phyloP scores from a whole-genome alignment of 148 eudicot genomes.

The Camellia lanceoleosa region DNA sequence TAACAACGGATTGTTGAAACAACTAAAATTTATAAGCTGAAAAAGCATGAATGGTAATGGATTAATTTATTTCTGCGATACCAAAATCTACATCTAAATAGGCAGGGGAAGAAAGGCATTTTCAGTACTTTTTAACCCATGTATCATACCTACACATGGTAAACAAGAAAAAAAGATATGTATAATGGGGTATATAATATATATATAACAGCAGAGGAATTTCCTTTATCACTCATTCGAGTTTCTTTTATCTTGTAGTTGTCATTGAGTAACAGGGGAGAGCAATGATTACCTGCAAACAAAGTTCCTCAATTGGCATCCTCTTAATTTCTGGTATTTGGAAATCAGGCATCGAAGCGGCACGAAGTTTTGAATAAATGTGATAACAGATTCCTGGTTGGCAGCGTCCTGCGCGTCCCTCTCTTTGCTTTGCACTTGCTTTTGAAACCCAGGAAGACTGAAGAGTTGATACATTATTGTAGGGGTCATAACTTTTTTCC shows the following conservation, averaged over 20 bases:
- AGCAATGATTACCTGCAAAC: slow-evolving; percentile 71
- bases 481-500: slow-evolving; percentile 93
- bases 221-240: not conserved
- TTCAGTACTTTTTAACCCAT: not conserved
- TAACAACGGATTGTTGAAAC: not conserved
- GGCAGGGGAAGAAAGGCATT: not conserved
- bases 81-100: not conserved
- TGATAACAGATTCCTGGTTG: slow-evolving; percentile 96
- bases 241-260: not conserved
- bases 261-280: slow-evolving; percentile 5
- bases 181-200: too few species aligned
- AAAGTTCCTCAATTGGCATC: slow-evolving; percentile 91
- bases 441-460: slow-evolving; percentile 91
- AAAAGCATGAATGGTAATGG: not conserved
- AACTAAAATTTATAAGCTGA: not conserved
- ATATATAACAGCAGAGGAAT: not conserved
- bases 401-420: slow-evolving; percentile 99
- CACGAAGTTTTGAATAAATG: slow-evolving; percentile 70
- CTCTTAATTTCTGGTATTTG: slow-evolving; percentile 88
- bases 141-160: not conserved
- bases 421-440: slow-evolving; percentile 96
- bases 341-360: slow-evolving; percentile 71
- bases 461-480: slow-evolving; percentile 79
- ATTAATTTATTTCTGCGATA: not conserved
- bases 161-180: not conserved